phyloP scores from a whole-genome alignment of 345 rosid genomes.

The Arabidopsis suecica region DNA sequence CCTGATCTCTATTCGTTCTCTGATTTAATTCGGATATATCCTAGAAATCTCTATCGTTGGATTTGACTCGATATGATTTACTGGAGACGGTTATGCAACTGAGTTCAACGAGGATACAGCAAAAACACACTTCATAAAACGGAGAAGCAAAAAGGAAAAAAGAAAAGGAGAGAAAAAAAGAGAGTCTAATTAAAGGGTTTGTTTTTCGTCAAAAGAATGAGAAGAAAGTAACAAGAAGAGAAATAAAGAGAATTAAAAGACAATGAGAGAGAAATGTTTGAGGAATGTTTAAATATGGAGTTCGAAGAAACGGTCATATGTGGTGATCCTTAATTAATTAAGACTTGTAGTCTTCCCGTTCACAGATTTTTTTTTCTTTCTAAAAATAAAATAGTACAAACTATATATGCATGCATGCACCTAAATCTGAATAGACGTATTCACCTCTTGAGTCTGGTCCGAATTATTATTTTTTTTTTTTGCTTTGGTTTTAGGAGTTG shows the following conservation, averaged over 20 bases:
- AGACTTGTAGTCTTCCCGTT: slow-evolving; percentile 24
- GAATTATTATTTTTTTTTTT: no score
- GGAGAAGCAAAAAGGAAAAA: background rate
- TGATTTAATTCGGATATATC: background rate
- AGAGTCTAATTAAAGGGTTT: background rate
- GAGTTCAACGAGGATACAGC: slow-evolving; percentile 24
- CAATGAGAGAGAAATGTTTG: slow-evolving; percentile 20
- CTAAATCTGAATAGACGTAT: background rate
- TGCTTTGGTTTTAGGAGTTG: no score
- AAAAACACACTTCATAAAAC: background rate
- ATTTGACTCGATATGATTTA: slow-evolving; percentile 7
- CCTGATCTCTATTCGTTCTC: slow-evolving; percentile 18
- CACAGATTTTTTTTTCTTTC: background rate
- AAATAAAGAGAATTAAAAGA: slow-evolving; percentile 5
- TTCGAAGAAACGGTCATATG: slow-evolving; percentile 26
- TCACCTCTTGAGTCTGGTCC: background rate
- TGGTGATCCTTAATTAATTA: slow-evolving; percentile 40
- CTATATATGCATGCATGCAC: slow-evolving; percentile 15
- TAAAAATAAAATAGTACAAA: slow-evolving; percentile 20
- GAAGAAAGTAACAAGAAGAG: slow-evolving; percentile 32
- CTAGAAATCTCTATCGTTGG: slow-evolving; percentile 3
- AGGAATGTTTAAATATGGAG: slow-evolving; percentile 34
- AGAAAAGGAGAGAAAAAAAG: background rate
- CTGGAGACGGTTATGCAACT: slow-evolving; percentile 32
- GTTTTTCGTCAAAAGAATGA: slow-evolving; percentile 3